Evolutionary conservation across 768 basidiomycete genomes (phyloP), one percentile per base, ranked within the genome.

Genomic region (Dioszegia hungarica): DNA sequence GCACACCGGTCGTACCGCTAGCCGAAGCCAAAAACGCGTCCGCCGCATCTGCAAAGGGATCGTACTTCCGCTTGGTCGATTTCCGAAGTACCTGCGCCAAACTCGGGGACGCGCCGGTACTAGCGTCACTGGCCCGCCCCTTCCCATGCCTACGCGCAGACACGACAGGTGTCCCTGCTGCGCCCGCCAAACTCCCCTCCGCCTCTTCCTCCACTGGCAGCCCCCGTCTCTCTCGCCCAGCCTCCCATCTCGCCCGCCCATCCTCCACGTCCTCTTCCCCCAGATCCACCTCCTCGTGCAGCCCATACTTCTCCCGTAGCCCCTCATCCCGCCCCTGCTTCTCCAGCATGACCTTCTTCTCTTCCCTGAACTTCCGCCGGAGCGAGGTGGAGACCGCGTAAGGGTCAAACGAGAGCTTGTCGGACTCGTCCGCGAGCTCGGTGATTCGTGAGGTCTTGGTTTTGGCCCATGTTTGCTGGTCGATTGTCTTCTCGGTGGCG

Each of bases 401-500:
- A 0, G 95, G 95, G 77, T 99, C 95, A 1, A 84, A 76, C 63
- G 89, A 88, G 66, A 84, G 85, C 36, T 84, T 85, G 60, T 89
- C 85, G 22, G 91, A 90, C 2, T 85, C 80, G 25, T 81, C 78
- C 65, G 90, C 85, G 28, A 99, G 79, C 1, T 86, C 83, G 65
- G 90, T 87, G 22, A 99, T 78, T 2, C 92, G 86, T 4, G 90
- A 87, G 39, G 84, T 82, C 61, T 86, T 86, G 3, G 89, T 85
- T 57, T 86, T 84, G 28, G 84, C 86, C 60, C 85, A 79, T 59
- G 83, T 80, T 41, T 85, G 83, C 68, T 90, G 85, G 0, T 87
- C 85, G 1, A 88, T 85, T 2, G 87, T 86, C 78, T 97, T 95
- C 72, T 98, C 95, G 5, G 98, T 80, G 3, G 86, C 85, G 1